Evolutionary conservation across 805 yeast genomes (phyloP), one percentile per base, ranked within the genome.

Genomic region (Monosporozyma servazzii): DNA sequence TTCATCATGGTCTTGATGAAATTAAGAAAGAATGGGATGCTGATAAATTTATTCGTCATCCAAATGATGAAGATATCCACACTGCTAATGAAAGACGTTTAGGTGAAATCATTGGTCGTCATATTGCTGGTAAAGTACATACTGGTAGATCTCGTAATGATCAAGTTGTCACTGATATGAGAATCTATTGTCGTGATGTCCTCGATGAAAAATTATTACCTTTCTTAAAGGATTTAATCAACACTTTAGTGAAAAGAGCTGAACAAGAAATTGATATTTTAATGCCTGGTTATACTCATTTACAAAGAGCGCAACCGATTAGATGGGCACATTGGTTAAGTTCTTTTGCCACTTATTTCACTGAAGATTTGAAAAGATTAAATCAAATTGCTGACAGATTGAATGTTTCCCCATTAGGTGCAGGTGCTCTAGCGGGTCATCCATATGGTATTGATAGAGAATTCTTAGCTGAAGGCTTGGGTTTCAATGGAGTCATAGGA

Each of bases 101-200:
- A 56, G 99, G 99, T 48, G 99, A 93, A 72, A 74, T 93, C 50
- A 93, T 93, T 62, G 99, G 99, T 51, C 82, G 82, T 62, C 82
- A 81, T 51, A 91, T 93, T 66, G 87, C 98, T 15, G 99, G 99
- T 41, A 93, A 93, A 64, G 98, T 93, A 30, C 99, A 93, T 69
- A 93, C 99, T n/a, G 99, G 99, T 55, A 82, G 99, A 67, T 87
- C 96, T 46, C 83, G 99, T 77, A 93, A 93, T 65, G 99, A 93
- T 69, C 99, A 93, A 74, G 97, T 90, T 48, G 99, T 96, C 45
- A 91, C 98, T n/a, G 99, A 93, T 66, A 88, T 93, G 96, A 80
- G 99, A 70, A 80, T 93, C 27, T 91, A 80, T 59, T 96, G 93
- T 51, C 84, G 96, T 63, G 90, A 84, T 60, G 79, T 81, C 57